Percentiles rank a stretch among this genome's conserved stretches.
phyloP scores from a whole-genome alignment of 768 basidiomycete genomes.

The Termitomyces sp. region DNA sequence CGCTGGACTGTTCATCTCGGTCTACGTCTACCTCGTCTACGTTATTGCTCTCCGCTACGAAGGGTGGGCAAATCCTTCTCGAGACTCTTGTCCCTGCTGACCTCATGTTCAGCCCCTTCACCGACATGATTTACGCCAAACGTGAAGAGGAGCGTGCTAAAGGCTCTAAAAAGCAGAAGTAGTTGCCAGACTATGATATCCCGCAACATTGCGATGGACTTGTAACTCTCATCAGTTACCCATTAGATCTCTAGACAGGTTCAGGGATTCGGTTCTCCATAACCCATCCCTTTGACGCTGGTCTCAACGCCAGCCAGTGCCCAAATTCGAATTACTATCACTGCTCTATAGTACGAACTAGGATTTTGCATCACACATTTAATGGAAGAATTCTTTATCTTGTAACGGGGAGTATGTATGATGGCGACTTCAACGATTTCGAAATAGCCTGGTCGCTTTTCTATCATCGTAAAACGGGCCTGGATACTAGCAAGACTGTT shows the following conservation, averaged over 20 bases:
- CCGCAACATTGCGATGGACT: constrained; percentile 5
- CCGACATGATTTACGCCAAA: constrained; percentile 74
- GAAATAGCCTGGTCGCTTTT: not conserved
- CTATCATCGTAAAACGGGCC: not conserved
- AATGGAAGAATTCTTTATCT: not conserved
- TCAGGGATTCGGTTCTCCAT: not conserved
- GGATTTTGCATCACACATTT: not conserved
- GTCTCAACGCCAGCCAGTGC: constrained; percentile 20
- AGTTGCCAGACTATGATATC: not conserved
- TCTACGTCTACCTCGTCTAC: constrained; percentile 83
- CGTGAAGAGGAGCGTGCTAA: constrained; percentile 31
- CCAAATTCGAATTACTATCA: constrained; percentile 1
- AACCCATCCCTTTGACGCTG: constrained; percentile 1
- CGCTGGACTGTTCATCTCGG: constrained; percentile 73
- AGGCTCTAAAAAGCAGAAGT: constrained; percentile 17
- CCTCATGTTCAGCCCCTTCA: constrained; percentile 53
- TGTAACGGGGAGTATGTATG: not conserved
- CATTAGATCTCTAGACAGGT: constrained; percentile 2
- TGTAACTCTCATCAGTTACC: constrained; percentile 18
- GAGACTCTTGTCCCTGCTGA: not conserved
- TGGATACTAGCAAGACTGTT: not conserved
- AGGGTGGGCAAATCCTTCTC: constrained; percentile 52
- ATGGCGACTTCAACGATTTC: not conserved
- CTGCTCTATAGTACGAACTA: constrained; percentile 1
- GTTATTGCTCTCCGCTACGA: constrained; percentile 81